Percentiles rank a stretch among this genome's conserved stretches.
Conservation (phyloP, 805 yeast genomes). For the Scheffersomyces stipitis region DNA sequence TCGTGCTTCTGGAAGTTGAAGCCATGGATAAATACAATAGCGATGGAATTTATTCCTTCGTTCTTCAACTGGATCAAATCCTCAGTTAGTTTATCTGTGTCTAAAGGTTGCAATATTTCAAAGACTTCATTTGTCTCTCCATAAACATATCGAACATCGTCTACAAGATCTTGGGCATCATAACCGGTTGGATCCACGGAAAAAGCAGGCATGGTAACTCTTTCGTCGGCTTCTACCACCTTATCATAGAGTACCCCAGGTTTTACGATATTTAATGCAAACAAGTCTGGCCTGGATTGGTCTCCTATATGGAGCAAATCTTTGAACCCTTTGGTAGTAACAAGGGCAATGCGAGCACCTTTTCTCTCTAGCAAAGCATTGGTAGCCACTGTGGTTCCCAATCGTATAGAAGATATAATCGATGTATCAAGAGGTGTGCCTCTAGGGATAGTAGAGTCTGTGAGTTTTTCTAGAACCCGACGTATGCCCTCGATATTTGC, state of each 20-base stretch:
- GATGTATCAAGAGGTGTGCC: conserved; percentile 17
- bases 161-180: conserved; percentile 13
- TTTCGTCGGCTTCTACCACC: conserved; percentile 19
- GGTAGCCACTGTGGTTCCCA: conserved; percentile 31
- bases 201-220: conserved; percentile 20
- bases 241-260: conserved; percentile 14
- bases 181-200: conserved; percentile 17
- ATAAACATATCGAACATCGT: conserved; percentile 30
- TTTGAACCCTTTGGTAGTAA: conserved; percentile 21
- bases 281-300: conserved; percentile 21
- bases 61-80: conserved; percentile 46
- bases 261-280: conserved; percentile 17
- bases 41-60: conserved; percentile 66
- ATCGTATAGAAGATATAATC: conserved; percentile 18
- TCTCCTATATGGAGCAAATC: conserved; percentile 21
- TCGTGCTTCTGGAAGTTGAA: conserved; percentile 77
- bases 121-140: conserved; percentile 74
- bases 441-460: conserved; percentile 11
- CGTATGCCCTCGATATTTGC: conserved; percentile 7
- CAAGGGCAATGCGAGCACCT: conserved; percentile 18
- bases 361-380: conserved; percentile 22
- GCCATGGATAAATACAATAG: conserved; percentile 70
- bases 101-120: conserved; percentile 53
- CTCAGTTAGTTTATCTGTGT: conserved; percentile 40
- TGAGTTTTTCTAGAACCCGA: conserved; percentile 1